Percentiles rank a stretch among this genome's conserved stretches.
Conservation (phyloP, 2,329 filamentous ascomycete species). For the Colletotrichum sp. region DNA sequence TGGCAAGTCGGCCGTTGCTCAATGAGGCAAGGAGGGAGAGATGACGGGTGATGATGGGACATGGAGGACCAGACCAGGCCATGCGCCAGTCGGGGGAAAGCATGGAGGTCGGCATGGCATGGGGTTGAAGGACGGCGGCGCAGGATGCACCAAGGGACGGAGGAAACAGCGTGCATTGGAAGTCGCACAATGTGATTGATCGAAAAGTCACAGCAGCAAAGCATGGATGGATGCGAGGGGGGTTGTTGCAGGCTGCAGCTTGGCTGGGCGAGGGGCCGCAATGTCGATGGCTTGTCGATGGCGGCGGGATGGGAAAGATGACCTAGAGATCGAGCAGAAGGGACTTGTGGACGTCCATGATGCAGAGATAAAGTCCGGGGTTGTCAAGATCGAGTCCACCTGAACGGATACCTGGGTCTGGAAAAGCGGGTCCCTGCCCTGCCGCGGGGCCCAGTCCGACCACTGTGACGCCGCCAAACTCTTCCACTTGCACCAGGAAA, state of each 20-base stretch:
- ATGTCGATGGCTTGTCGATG: conserved; percentile 8
- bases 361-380: conserved; percentile 12
- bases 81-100: background rate
- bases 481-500: background rate
- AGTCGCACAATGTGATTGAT: background rate
- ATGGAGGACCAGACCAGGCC: background rate
- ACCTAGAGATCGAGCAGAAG: conserved; percentile 4
- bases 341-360: background rate
- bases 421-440: background rate
- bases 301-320: conserved; percentile 11
- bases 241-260: background rate
- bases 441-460: background rate
- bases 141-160: background rate
- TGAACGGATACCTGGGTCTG: conserved; percentile 1
- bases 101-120: background rate
- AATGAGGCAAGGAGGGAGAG: background rate
- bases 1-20: background rate
- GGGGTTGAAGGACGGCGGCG: background rate
- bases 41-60: background rate
- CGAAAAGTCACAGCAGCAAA: background rate
- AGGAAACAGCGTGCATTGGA: background rate
- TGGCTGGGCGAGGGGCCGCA: background rate
- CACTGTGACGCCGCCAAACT: background rate
- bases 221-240: background rate
- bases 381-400: conserved; percentile 15